Conservation (phyloP, 1,284 basidiomycete species). For the Pseudomicrostroma phylloplanum region DNA sequence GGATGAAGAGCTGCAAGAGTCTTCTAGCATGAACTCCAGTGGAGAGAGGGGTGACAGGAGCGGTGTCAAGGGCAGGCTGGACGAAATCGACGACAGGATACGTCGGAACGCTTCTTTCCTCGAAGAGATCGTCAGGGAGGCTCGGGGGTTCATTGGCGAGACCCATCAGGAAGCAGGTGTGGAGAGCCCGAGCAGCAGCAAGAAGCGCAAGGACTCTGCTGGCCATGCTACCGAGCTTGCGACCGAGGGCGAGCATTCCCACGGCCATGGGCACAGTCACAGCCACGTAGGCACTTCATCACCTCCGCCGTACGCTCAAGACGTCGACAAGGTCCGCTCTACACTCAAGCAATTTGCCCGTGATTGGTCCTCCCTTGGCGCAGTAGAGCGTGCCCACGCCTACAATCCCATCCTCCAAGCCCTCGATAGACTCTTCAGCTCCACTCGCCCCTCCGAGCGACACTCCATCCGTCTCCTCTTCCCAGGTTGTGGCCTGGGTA, state of each 20-base stretch:
- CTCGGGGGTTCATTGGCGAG: constrained; percentile 35
- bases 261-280: too few species aligned
- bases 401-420: constrained; percentile 40
- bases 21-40: not conserved
- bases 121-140: constrained; percentile 33
- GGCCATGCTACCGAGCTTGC: too few species aligned
- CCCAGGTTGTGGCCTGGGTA: constrained; percentile 44
- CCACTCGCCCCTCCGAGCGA: not conserved
- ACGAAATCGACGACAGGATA: constrained; percentile 49
- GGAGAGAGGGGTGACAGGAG: constrained; percentile 1
- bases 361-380: constrained; percentile 43
- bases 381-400: constrained; percentile 27
- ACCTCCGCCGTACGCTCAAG: constrained; percentile 17
- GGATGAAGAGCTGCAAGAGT: not conserved
- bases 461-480: constrained; percentile 34
- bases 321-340: constrained; percentile 46
- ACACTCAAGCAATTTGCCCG: constrained; percentile 48
- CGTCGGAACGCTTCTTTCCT: constrained; percentile 45
- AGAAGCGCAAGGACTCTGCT: not conserved
- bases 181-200: not conserved
- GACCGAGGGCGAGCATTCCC: too few species aligned
- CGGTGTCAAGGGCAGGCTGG: constrained; percentile 33
- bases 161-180: constrained; percentile 10
- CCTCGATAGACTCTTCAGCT: constrained; percentile 19
- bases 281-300: not conserved